Evolutionary conservation across 495 filamentous ascomycete species (phyloP), one percentile per base, ranked within the genome.

Genomic region (Chaetomidium leptoderma): DNA sequence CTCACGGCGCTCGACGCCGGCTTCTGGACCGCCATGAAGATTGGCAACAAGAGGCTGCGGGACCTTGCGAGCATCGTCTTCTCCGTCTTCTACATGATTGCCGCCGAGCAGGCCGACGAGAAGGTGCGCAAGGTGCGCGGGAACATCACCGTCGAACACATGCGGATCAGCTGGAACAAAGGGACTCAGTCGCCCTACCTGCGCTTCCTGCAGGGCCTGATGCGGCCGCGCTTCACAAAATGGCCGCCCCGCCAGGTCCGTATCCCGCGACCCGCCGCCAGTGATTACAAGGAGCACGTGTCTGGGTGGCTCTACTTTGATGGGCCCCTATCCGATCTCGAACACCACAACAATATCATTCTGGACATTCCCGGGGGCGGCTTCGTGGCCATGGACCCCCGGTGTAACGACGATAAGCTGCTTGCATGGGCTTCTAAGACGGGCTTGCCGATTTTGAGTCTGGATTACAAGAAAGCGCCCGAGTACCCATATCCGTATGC

Each of bases 11-110:
- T 98, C 55, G 93, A 98, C 68, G 93, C 93, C 10, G 93, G 93
- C 0, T 98, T 96, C 71, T 98, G 93, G 93, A 95, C 91, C 0
- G 95, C 93, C 6, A 98, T 98, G 93, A 86, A 84, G 53, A 88
- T 98, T 49, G 81, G 81, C 45, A 82, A 78, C 53, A 92, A 90
- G 63, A 91, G 88, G 87, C 66, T 95, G 17, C 79, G 90, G 24
- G 92, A 97, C 68, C 65, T 95, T 16, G 81, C 85, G 4, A 91
- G 87, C 59, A 78, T 98, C 21, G 77, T 88, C 23, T 97, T 96
- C 67, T 86, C 85, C 1, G 67, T 84, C 2, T 97, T 96, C 72
- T 98, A 98, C 70, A 75, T 98, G 47, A 79, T 97, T 53, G 90
- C 91, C 13, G 92, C 95, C 2, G 93, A 97, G 68, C 85, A 89